These are phyloP conservation scores for Clonostachys byssicola DNA, from an alignment of 2,329 filamentous ascomycete genomes.

Conservation along the genomic window DNA sequence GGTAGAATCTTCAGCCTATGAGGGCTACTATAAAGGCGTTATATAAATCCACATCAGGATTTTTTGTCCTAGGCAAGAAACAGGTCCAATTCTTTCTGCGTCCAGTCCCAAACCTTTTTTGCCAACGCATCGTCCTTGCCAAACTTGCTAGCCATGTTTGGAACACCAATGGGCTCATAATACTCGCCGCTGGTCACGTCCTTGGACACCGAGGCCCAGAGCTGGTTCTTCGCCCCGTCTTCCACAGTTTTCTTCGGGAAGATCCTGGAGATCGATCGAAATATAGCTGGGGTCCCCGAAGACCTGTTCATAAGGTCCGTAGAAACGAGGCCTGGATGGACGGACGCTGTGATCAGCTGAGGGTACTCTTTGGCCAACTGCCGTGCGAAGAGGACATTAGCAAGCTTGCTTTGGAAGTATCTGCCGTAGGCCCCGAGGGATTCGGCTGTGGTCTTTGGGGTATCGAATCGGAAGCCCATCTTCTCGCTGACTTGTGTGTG, in stretches of 20 bases:
- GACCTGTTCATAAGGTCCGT: constrained; percentile 2
- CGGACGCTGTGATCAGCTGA: constrained; percentile 16
- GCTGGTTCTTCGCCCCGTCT: background rate
- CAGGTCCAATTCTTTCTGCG: background rate
- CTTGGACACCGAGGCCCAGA: constrained; percentile 1
- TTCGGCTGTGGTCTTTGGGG: constrained; percentile 13
- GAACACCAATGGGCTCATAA: background rate
- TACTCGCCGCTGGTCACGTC: background rate
- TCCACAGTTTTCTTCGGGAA: background rate
- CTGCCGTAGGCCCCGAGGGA: constrained; percentile 10
- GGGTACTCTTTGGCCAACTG: constrained; percentile 16
- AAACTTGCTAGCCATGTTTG: background rate
- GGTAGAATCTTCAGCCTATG: no score
- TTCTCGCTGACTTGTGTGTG: constrained; percentile 15
- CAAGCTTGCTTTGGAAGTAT: constrained; percentile 23
- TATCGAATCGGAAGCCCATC: constrained; percentile 19
- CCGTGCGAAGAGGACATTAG: constrained; percentile 18
- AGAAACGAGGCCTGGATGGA: constrained; percentile 1
- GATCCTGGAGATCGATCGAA: background rate
- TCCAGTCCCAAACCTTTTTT: constrained; percentile 2
- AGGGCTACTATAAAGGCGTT: no score
- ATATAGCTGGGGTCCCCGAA: background rate
- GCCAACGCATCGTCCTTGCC: background rate
- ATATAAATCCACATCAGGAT: no score
- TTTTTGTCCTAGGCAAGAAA: background rate